Evolutionary conservation across 495 filamentous ascomycete species (phyloP), one percentile per base, ranked within the genome.

Genomic region (Talaromyces borbonicus): DNA sequence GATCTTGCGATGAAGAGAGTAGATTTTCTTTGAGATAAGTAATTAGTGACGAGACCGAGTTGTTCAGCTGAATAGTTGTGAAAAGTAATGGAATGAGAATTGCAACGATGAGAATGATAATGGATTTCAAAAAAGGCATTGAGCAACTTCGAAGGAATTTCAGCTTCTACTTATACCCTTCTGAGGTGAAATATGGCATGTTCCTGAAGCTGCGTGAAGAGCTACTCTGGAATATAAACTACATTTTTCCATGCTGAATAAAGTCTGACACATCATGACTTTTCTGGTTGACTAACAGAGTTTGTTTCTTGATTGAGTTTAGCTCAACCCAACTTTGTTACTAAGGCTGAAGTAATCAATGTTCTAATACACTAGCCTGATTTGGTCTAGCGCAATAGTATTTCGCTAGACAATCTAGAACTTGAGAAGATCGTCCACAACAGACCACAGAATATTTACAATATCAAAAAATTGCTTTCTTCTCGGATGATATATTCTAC

Each of bases 261-360:
- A 38, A 20, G 4, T n/a, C 35, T 38, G 19, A 38, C 35, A 22
- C 35, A 38, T 38, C 15, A 38, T 20, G 35, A 38, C 35, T 38
- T 20, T 38, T 20, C n/a, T n/a, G n/a, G n/a, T n/a, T n/a, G n/a
- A n/a, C n/a, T n/a, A n/a, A n/a, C n/a, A n/a, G n/a, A n/a, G n/a
- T n/a, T n/a, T n/a, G n/a, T n/a, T n/a, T n/a, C n/a, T n/a, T n/a
- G n/a, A n/a, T n/a, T n/a, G n/a, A n/a, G n/a, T n/a, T n/a, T n/a
- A n/a, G n/a, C n/a, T n/a, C n/a, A n/a, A n/a, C n/a, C n/a, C n/a
- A n/a, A n/a, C n/a, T n/a, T n/a, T n/a, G n/a, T 44, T 16, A 32
- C 19, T 44, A 44, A 44, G 42, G 26, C 30, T 44, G 42, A 44
- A n/a, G 42, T 44, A 44, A 44, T 20, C 18, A 11, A n/a, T n/a